Conservation (phyloP, 1,139 yeast genomes). For the Suhomyces wounanorum region DNA sequence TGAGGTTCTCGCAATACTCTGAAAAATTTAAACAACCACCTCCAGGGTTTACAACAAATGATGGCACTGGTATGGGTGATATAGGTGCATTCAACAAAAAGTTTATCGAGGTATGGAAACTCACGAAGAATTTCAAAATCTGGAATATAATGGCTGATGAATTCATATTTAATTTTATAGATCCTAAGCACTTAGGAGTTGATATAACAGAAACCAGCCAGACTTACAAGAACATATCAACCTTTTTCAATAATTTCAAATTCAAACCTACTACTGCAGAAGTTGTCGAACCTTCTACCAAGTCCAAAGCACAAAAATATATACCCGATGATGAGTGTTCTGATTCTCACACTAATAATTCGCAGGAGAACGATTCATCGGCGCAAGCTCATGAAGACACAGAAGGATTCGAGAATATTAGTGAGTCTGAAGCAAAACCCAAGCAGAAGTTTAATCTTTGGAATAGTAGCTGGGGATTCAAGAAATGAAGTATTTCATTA, state of each 20-base stretch:
- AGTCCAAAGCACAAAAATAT: conserved; percentile 16
- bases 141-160: conserved; percentile 81
- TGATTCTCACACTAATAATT: neutral
- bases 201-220: conserved; percentile 25
- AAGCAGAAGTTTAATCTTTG: conserved; percentile 15
- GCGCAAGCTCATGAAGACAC: conserved; percentile 1
- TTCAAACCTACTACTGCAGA: conserved; percentile 8
- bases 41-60: conserved; percentile 40
- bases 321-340: conserved; percentile 13
- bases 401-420: conserved; percentile 8
- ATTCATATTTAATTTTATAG: conserved; percentile 83
- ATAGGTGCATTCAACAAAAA: conserved; percentile 46
- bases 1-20: conserved; percentile 66
- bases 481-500: conserved; percentile 8
- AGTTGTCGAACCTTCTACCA: neutral
- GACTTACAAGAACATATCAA: conserved; percentile 23
- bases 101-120: conserved; percentile 67
- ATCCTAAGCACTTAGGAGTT: conserved; percentile 66
- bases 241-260: conserved; percentile 26
- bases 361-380: neutral
- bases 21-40: conserved; percentile 44
- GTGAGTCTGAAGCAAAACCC: conserved; percentile 6
- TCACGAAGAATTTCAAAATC: conserved; percentile 65
- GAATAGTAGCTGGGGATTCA: conserved; percentile 20
- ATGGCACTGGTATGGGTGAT: conserved; percentile 29